A percentile compares a stretch with the other conserved stretches of the same genome.
phyloP scores from a whole-genome alignment of 192 early-diverging fungal species.

The Dispira parvispora region DNA sequence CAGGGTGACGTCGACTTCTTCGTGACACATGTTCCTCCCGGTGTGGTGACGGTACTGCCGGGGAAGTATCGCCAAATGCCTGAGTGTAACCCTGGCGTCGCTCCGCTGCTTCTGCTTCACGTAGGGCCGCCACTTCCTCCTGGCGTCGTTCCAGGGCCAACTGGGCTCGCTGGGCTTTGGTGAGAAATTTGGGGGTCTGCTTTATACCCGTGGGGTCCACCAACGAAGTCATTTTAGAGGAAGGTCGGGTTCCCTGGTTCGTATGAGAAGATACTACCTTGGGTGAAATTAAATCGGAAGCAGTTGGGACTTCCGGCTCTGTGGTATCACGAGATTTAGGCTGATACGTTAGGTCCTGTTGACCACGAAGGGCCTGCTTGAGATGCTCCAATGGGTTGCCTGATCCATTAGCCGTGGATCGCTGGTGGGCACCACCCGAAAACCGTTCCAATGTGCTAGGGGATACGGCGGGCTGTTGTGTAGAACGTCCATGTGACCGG shows the following conservation, averaged over 20 bases:
- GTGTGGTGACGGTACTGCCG: background rate
- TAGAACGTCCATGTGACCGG: background rate
- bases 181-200: constrained; percentile 50
- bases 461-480: background rate
- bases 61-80: background rate
- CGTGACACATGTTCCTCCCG: background rate
- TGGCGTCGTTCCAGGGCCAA: constrained; percentile 67
- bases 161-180: constrained; percentile 80
- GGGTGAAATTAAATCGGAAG: background rate
- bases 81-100: constrained; percentile 12
- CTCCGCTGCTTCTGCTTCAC: constrained; percentile 43
- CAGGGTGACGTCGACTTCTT: background rate
- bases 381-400: constrained; percentile 7
- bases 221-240: background rate
- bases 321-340: background rate
- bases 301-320: background rate
- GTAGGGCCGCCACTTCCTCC: constrained; percentile 60
- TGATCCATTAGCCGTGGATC: background rate
- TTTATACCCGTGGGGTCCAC: background rate
- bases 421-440: background rate
- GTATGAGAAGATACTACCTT: background rate
- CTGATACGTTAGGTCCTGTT: background rate
- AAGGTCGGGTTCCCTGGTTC: background rate
- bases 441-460: background rate
- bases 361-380: background rate